phyloP scores from a whole-genome alignment of 768 basidiomycete genomes.

The Harrya chromipes region DNA sequence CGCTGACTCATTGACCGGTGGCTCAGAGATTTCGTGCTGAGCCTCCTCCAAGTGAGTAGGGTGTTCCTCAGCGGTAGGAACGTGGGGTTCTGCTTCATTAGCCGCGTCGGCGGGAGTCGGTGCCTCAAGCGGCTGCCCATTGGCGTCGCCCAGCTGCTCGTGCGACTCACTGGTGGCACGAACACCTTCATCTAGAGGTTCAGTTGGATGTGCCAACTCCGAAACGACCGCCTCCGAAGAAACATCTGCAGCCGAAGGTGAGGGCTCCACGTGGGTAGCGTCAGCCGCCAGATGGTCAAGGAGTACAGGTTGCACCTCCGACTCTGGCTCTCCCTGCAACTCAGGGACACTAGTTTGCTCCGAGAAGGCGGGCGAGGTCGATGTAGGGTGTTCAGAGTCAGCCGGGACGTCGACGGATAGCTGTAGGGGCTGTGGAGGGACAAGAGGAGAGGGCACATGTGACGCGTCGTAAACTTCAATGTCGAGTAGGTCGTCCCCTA shows the following conservation, averaged over 20 bases:
- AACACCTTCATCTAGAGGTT: constrained; percentile 2
- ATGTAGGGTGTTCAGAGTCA: constrained; percentile 11
- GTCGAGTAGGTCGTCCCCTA: constrained; percentile 33
- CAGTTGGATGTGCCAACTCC: constrained; percentile 8
- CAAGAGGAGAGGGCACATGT: constrained; percentile 28
- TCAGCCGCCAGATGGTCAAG: constrained; percentile 18
- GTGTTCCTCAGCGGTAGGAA: constrained; percentile 6
- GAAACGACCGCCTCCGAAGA: constrained; percentile 4
- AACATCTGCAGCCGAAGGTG: constrained; percentile 6
- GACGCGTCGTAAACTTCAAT: constrained; percentile 43
- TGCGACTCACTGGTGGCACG: constrained; percentile 20
- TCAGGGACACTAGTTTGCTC: constrained; percentile 8
- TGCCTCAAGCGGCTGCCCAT: constrained; percentile 7
- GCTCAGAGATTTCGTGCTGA: constrained; percentile 10
- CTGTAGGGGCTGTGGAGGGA: constrained; percentile 11
- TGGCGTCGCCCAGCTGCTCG: constrained; percentile 10
- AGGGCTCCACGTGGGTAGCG: constrained; percentile 14
- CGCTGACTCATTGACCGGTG: constrained; percentile 8
- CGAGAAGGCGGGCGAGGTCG: background rate
- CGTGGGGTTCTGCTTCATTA: constrained; percentile 3
- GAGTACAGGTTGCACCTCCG: constrained; percentile 10
- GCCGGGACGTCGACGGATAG: constrained; percentile 16
- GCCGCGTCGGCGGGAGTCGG: constrained; percentile 1
- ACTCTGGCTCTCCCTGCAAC: constrained; percentile 4
- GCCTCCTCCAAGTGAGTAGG: constrained; percentile 5